These are phyloP conservation scores for Skeletonema potamos DNA, from an alignment of 108 stramenopile species.

Conservation along the genomic window DNA sequence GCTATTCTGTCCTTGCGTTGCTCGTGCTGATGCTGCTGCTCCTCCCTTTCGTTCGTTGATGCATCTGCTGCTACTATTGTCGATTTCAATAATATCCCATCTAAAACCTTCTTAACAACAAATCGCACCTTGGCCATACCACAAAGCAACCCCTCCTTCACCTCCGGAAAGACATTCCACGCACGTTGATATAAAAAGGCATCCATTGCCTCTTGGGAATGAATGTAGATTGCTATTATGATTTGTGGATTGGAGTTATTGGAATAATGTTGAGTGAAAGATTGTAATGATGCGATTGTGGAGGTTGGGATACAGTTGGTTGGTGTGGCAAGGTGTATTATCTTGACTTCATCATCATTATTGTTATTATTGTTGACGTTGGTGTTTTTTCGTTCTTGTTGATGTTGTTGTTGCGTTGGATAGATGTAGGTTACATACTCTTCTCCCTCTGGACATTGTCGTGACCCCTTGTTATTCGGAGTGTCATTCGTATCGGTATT, in stretches of 20 bases:
- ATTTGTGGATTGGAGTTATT: neutral
- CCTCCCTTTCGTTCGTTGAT: neutral
- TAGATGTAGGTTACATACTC: slow-evolving; percentile 9
- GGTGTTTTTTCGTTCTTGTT: neutral
- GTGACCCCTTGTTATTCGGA: neutral
- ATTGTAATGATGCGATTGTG: neutral
- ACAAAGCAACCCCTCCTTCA: slow-evolving; percentile 20
- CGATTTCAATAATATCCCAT: neutral
- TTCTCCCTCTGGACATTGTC: slow-evolving; percentile 2
- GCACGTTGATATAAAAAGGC: neutral
- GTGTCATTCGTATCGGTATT: neutral
- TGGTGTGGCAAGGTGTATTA: slow-evolving; percentile 14
- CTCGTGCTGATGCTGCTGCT: neutral
- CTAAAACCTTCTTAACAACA: neutral
- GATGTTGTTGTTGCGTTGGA: neutral
- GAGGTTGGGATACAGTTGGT: slow-evolving; percentile 13
- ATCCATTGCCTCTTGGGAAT: slow-evolving; percentile 12
- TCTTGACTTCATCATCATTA: too few species aligned
- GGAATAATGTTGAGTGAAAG: neutral
- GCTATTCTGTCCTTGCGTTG: neutral
- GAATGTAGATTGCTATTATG: slow-evolving; percentile 16
- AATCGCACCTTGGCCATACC: neutral
- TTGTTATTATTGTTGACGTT: neutral
- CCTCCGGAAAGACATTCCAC: slow-evolving; percentile 17
- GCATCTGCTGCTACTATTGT: neutral